Base-by-base conservation (phyloP, 73 alveolate genomes). In the Paramecium tetraurelia region DNA sequence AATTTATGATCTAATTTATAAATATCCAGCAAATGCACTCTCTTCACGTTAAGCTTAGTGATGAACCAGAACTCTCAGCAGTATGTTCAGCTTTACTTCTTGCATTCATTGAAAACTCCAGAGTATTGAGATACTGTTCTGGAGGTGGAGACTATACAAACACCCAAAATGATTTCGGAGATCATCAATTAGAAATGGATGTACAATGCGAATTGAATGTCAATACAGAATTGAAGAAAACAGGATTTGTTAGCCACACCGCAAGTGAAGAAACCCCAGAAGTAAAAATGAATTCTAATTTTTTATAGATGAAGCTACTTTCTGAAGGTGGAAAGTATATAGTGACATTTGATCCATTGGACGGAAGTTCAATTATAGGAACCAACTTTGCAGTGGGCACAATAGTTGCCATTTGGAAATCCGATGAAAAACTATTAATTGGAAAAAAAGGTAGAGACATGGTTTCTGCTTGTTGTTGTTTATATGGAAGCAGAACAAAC, bases 281-380 rank as follows among this genome's bases (percentile, higher is more conserved):
- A 21, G 90, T 80, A 80, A 4, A 41, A 35, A 36, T 14, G 14
- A n/a, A 41, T 31, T 36, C 18, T 53, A 18, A 29, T 16, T 29
- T 36, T 38, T 38, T 68, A 36, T 21, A 70, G 87, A 89, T 70
- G 86, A 71, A 24, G 29, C 38, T 35, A 24, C 92, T 57, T 69
- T 89, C 71, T 27, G 83, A 93, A 85, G 58, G 76, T 38, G 95
- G 93, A 58, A 94, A 92, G 35, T 95, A 90, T 93, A 94, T 84
- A 1, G 96, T 95, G 8, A 94, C 98, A 14, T 95, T 94, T 59
- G 98, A 95, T 50, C 98, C 98, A 21, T 90, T 95, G 40, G 98
- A 95, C 69, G 98, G 98, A 46, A 85, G 96, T 86, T 83, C 96
- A 9, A 95, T 95, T 57, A 92, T 95, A 21, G 97, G 94, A 68